Percentiles rank a stretch among this genome's conserved stretches.
These are phyloP conservation scores for Henningerozyma blattae DNA, from an alignment of 805 yeast genomes.

Conservation along the genomic window DNA sequence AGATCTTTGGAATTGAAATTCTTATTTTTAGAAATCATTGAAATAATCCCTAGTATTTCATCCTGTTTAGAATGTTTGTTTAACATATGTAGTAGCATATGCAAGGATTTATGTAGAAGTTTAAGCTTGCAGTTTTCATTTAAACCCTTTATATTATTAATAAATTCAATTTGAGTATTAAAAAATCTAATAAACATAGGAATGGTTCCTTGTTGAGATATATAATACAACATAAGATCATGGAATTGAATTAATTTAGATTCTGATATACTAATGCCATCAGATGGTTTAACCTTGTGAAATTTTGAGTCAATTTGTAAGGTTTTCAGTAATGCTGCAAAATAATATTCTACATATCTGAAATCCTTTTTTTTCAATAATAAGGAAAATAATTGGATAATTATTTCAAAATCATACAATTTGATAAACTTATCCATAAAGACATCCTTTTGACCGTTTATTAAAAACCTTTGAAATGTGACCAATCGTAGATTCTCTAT, in stretches of 20 bases:
- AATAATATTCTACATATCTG: constrained; percentile 9
- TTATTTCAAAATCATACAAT: constrained; percentile 13
- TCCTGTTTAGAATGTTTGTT: constrained; percentile 15
- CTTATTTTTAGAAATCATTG: too few species aligned
- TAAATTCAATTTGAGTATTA: constrained; percentile 3
- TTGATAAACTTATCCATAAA: constrained; percentile 11
- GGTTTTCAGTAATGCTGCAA: constrained; percentile 13
- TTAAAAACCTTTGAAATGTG: constrained; percentile 17
- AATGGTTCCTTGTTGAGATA: constrained; percentile 9
- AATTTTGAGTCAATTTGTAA: constrained; percentile 2
- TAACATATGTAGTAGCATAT: constrained; percentile 5
- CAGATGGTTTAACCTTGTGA: too few species aligned
- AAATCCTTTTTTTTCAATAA: constrained; percentile 10
- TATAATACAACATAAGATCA: constrained; percentile 10
- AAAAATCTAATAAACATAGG: constrained; percentile 15
- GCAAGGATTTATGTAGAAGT: constrained; percentile 1
- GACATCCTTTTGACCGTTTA: constrained; percentile 5
- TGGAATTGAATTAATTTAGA: constrained; percentile 12
- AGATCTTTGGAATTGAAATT: too few species aligned
- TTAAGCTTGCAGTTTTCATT: background rate
- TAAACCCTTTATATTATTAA: background rate
- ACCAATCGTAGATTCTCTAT: constrained; percentile 17
- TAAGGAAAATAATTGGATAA: constrained; percentile 8
- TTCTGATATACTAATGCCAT: background rate
- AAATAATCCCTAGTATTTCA: constrained; percentile 12